Conservation (phyloP, 2,329 filamentous ascomycete species). For the Curvularia eragrostidis region DNA sequence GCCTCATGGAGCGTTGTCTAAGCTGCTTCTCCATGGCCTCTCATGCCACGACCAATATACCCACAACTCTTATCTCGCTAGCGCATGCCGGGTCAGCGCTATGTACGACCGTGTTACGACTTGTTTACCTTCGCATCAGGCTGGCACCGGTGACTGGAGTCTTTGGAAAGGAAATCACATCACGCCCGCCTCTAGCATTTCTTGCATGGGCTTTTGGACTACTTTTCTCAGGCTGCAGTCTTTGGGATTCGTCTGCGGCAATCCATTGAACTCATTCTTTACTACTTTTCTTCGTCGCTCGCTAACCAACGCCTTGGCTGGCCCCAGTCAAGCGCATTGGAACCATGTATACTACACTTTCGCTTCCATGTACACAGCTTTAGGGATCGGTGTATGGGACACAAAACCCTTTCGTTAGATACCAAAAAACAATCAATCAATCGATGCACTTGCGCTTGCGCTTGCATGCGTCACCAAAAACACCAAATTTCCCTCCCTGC, state of each 20-base stretch:
- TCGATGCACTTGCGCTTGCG: constrained; percentile 1
- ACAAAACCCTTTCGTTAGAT: constrained; percentile 18
- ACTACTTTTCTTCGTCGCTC: constrained; percentile 41
- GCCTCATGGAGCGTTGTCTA: constrained; percentile 38
- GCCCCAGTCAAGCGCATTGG: constrained; percentile 3
- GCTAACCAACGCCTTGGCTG: constrained; percentile 14
- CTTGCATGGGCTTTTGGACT: too few relatives aligned
- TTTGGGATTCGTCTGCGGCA: constrained; percentile 12
- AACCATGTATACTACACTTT: constrained; percentile 14
- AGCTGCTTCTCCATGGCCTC: constrained; percentile 22
- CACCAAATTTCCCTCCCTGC: neutral
- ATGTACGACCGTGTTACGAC: constrained; percentile 48
- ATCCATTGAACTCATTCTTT: neutral
- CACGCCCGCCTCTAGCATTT: too few relatives aligned
- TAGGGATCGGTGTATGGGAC: constrained; percentile 26
- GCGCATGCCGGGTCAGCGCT: constrained; percentile 51
- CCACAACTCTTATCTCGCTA: constrained; percentile 42
- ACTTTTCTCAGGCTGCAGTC: too few relatives aligned
- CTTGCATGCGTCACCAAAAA: neutral
- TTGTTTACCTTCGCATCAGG: constrained; percentile 34
- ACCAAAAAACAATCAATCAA: constrained; percentile 24
- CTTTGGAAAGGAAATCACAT: constrained; percentile 18
- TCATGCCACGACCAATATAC: constrained; percentile 37
- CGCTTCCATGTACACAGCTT: constrained; percentile 39
- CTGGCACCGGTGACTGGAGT: constrained; percentile 30